These are phyloP conservation scores for Amborella trichopoda DNA, from an alignment of 164 flowering plant species.

Conservation along the genomic window DNA sequence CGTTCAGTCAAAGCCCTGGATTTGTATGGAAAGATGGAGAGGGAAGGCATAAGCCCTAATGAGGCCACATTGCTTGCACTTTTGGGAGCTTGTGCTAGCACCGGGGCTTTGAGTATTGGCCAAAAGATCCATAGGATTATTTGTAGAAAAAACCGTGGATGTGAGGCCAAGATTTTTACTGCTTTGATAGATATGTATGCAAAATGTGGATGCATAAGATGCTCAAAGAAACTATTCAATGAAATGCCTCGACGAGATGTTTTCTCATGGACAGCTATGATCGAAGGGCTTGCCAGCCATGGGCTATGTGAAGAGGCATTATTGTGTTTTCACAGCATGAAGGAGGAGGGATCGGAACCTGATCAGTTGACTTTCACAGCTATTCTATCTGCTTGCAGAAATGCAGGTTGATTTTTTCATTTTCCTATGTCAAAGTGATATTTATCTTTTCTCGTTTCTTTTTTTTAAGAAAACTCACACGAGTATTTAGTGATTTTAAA, in stretches of 20 bases:
- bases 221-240: conserved; percentile 23
- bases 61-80: conserved; percentile 34
- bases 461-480: no score
- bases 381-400: conserved; percentile 36
- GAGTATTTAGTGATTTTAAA: no score
- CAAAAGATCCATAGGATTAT: conserved; percentile 19
- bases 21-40: conserved; percentile 25
- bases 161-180: conserved; percentile 19
- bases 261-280: conserved; percentile 41
- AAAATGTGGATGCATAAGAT: conserved; percentile 34
- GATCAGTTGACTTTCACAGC: conserved; percentile 39
- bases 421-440: no score
- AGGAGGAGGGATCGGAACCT: conserved; percentile 10
- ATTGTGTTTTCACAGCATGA: conserved; percentile 22
- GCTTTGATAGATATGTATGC: conserved; percentile 41
- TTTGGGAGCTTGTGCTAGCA: conserved; percentile 31
- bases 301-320: conserved; percentile 28
- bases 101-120: conserved; percentile 30
- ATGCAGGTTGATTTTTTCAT: conserved; percentile 32
- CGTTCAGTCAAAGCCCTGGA: conserved; percentile 20
- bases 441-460: no score
- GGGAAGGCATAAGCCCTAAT: conserved; percentile 21
- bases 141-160: conserved; percentile 7
- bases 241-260: conserved; percentile 14
- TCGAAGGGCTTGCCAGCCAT: conserved; percentile 32